A percentile compares a stretch with the other conserved stretches of the same genome.
Evolutionary conservation across 345 rosid species (phyloP).

Genomic region (Eucalyptus dawsonii): DNA sequence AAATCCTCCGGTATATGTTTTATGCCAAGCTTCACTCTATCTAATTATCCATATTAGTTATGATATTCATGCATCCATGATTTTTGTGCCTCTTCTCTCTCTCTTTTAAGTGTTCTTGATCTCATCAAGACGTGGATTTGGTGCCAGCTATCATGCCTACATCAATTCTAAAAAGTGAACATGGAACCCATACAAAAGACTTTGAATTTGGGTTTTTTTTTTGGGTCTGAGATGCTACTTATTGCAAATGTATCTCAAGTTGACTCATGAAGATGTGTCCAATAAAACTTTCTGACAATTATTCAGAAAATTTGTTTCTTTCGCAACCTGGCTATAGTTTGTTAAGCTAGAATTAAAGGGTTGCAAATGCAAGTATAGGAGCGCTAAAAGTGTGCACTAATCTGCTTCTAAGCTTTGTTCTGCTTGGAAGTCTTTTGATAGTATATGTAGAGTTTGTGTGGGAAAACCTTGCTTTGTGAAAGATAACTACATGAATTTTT

Average conservation of each 20-base stretch:
- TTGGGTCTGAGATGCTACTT: background rate
- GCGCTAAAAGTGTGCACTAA: background rate
- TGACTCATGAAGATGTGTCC: background rate
- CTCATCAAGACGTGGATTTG: background rate
- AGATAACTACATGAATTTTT: background rate
- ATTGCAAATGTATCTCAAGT: background rate
- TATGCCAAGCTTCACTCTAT: background rate
- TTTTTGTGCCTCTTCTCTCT: background rate
- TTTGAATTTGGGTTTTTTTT: background rate
- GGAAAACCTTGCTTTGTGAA: background rate
- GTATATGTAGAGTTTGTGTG: background rate
- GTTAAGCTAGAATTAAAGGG: background rate
- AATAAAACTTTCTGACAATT: background rate
- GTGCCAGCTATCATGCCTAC: background rate
- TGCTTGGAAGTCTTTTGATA: background rate
- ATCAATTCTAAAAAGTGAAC: background rate
- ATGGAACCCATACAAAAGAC: background rate
- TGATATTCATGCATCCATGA: background rate
- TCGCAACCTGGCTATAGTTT: background rate
- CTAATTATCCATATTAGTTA: background rate
- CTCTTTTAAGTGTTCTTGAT: background rate
- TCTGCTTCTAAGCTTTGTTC: background rate
- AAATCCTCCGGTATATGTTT: constrained; percentile 61
- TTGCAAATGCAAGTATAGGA: background rate
- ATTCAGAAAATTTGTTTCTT: background rate